Evolutionary conservation across 768 basidiomycete genomes (phyloP), one percentile per base, ranked within the genome.

Genomic region (Coprinellus aureogranulatus): DNA sequence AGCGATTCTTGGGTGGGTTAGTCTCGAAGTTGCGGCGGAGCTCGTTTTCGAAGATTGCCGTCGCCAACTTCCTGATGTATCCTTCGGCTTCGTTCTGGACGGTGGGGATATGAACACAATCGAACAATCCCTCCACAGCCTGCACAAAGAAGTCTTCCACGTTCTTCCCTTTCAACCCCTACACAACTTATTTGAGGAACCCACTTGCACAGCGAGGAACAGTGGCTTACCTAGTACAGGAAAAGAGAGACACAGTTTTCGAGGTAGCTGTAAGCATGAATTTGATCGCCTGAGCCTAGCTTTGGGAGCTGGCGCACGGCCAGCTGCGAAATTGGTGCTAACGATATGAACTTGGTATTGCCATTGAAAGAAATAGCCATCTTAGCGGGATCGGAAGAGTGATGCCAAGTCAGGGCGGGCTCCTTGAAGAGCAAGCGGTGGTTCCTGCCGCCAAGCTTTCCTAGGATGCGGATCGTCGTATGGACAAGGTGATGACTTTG

Each of bases 391-490:
- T 90, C 84, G 0, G 87, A 86, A 61, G 85, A 81, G 48, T 87
- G 77, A 11, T 81, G 81, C 70, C 87, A 96, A 37, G 82, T 80
- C 52, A 99, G 74, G 22, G 82, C 70, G 0, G 92, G 89, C 49
- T 94, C 90, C 60, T 89, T 88, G 57, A 87, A 84, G 57, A 97
- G 76, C 58, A 98, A 78, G 40, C 90, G 84, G 26, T 97, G 81
- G 70, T 98, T 99, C 49, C 97, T 78, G 1, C 97, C 97, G 6
- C 97, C 97, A 3, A 99, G 76, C 72, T 98, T 99, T 42, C 97
- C 97, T 3, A 99, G 77, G 56, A 99, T 98, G 25, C 97, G 89
- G 64, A 97, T 91, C 1, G 96, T 95, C 14, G 92, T 93, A 70
- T 98, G 93, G 0, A 97, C 88, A 54, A 94, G 92, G 59, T 88